Base-by-base conservation (phyloP, 2,329 filamentous ascomycete species). In the Trichoderma sp. region DNA sequence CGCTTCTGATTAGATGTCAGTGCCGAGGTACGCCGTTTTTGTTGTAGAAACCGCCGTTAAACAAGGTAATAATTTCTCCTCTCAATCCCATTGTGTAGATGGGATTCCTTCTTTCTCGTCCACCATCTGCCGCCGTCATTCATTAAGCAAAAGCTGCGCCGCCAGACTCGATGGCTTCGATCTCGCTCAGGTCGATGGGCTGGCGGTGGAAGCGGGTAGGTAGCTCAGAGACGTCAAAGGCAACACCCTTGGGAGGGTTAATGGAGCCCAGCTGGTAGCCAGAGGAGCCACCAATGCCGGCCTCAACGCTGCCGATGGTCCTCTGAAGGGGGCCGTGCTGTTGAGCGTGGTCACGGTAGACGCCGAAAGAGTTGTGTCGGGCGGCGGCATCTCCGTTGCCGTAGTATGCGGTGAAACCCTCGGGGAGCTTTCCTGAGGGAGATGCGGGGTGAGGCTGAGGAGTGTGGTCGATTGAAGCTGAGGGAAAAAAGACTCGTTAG, bases 111-210 rank as follows among this genome's bases (percentile, higher is more conserved):
- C 12, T 14, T 53, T 50, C 59, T 45, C 53, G 59, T 41, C 35
- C n/a, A 27, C 63, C 35, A 29, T 56, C 29, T 50, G 45, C 63
- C 27, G 11, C n/a, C 5, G 12, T 31, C 11, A 50, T 33, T 76
- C 31, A 75, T 78, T 81, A 84, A 90, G 77, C 86, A 86, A 78
- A 88, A 84, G 89, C 85, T 41, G 96, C 97, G 75, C 97, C 97
- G 74, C 95, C 97, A 74, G 94, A 97, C 90, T 98, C 95, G 81
- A 99, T 90, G 27, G 95, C 95, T 85, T 98, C 97, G 76, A 99
- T 99, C 90, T 99, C 97, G 60, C 92, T 92, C 80, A 92, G 85
- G 50, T 90, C 92, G 86, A 95, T 93, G 14, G 91, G 89, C 66
- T 90, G 87, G 78, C 95, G 90, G 81, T 92, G 91, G 90, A 98